Evolutionary conservation across 1,139 yeast species (phyloP).

Genomic region (Suhomyces guaymorum): DNA sequence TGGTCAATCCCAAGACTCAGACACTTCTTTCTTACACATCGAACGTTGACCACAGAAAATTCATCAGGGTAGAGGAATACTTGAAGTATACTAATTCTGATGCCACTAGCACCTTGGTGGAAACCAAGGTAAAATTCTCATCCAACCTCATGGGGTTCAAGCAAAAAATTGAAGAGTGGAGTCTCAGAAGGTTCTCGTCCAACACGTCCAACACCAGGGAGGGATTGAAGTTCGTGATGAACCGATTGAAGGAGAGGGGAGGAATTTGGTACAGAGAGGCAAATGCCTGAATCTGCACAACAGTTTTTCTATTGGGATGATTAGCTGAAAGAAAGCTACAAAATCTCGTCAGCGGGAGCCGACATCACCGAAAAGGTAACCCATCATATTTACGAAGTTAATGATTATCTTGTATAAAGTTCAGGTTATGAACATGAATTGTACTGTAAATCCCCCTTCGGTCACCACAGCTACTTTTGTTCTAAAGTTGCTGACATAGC

Average conservation of each 20-base stretch:
- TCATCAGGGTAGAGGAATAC: conserved; percentile 78
- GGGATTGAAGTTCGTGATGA: conserved; percentile 82
- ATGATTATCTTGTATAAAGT: conserved; percentile 11
- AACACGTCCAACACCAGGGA: conserved; percentile 66
- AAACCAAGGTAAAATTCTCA: conserved; percentile 61
- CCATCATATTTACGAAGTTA: conserved; percentile 5
- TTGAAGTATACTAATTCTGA: conserved; percentile 49
- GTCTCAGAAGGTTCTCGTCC: conserved; percentile 66
- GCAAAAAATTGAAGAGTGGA: conserved; percentile 81
- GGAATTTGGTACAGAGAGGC: conserved; percentile 14
- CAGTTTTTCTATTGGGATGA: too few relatives aligned
- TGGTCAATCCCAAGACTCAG: conserved; percentile 63
- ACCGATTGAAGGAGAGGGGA: conserved; percentile 32
- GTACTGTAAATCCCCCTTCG: neutral
- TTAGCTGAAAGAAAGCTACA: too few relatives aligned
- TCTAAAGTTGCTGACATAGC: neutral
- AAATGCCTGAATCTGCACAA: neutral
- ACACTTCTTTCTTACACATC: conserved; percentile 72
- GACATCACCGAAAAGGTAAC: too few relatives aligned
- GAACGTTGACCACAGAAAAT: conserved; percentile 81
- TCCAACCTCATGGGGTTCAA: conserved; percentile 72
- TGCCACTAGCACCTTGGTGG: conserved; percentile 12
- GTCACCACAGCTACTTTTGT: too few relatives aligned
- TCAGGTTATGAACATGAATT: conserved; percentile 3
- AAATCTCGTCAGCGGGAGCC: too few relatives aligned